phyloP scores from a whole-genome alignment of 2,329 filamentous ascomycete genomes.

The Pestalotiopsis sp. region DNA sequence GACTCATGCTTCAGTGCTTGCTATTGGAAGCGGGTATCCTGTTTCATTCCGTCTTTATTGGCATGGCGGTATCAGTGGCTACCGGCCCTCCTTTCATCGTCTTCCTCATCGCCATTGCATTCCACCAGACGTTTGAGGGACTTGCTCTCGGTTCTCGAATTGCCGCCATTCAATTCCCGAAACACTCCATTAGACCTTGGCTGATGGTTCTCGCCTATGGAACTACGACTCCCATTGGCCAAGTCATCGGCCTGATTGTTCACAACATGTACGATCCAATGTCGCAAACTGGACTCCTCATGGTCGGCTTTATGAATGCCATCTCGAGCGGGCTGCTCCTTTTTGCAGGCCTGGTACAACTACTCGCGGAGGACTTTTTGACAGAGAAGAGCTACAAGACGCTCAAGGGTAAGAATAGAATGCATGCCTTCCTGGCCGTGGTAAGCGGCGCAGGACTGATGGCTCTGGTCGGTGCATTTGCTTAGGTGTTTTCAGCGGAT shows the following conservation, averaged over 20 bases:
- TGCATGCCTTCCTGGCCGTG: conserved; percentile 66
- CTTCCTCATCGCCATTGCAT: conserved; percentile 78
- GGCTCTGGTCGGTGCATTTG: conserved; percentile 74
- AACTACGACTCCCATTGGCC: conserved; percentile 77
- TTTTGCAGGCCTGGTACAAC: conserved; percentile 82
- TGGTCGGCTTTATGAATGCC: conserved; percentile 87
- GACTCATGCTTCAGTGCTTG: conserved; percentile 75
- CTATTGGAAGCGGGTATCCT: conserved; percentile 82
- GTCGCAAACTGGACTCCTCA: conserved; percentile 74
- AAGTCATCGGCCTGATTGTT: conserved; percentile 78
- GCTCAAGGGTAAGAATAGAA: conserved; percentile 62
- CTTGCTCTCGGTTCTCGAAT: conserved; percentile 85
- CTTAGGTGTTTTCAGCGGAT: conserved; percentile 40
- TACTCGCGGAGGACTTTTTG: conserved; percentile 83
- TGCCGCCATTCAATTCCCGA: conserved; percentile 78
- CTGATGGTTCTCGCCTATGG: conserved; percentile 80
- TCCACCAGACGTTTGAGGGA: conserved; percentile 89
- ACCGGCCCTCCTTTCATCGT: conserved; percentile 80
- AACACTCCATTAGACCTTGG: conserved; percentile 76
- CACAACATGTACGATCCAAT: conserved; percentile 81
- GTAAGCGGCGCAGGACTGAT: conserved; percentile 67
- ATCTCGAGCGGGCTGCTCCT: conserved; percentile 79
- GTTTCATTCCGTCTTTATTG: conserved; percentile 85
- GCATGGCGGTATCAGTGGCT: conserved; percentile 82
- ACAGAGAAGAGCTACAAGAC: conserved; percentile 74